phyloP scores from a whole-genome alignment of 176 grass and related monocot species.

The Typha latifolia region DNA sequence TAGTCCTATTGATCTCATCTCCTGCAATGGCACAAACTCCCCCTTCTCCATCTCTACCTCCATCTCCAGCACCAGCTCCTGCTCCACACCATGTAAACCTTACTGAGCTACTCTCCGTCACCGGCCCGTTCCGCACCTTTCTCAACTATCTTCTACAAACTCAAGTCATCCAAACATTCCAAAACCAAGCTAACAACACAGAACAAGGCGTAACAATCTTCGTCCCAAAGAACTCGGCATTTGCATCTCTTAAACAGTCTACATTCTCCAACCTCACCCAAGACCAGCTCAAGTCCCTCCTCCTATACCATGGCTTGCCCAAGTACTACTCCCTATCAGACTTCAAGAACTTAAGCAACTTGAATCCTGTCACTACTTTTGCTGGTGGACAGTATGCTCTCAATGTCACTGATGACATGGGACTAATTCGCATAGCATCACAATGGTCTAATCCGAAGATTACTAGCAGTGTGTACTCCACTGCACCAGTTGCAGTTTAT shows the following conservation, averaged over 20 bases:
- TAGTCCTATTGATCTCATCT: conserved; percentile 39
- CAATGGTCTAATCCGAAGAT: conserved; percentile 91
- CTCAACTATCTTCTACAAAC: conserved; percentile 67
- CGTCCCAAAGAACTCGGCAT: conserved; percentile 67
- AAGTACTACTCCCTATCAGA: conserved; percentile 80
- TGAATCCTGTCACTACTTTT: conserved; percentile 62
- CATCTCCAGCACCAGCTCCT: conserved; percentile 49
- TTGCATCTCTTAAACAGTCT: conserved; percentile 40
- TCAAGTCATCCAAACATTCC: conserved; percentile 65
- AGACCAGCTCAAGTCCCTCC: conserved; percentile 65
- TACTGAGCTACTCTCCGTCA: conserved; percentile 61
- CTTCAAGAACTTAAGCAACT: conserved; percentile 65
- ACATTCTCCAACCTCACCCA: conserved; percentile 70
- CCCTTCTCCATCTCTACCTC: conserved; percentile 28
- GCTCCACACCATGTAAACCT: conserved; percentile 63
- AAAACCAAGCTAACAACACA: conserved; percentile 73
- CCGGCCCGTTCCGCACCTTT: conserved; percentile 78
- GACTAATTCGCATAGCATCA: conserved; percentile 50
- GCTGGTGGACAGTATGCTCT: conserved; percentile 62
- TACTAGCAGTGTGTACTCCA: conserved; percentile 73
- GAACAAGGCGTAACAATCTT: conserved; percentile 84
- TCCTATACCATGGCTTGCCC: conserved; percentile 68
- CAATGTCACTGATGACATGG: conserved; percentile 64
- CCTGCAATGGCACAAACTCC: conserved; percentile 41
- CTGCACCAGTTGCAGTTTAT: conserved; percentile 60